Conservation (phyloP, 1,139 yeast genomes). For the Lodderomyces jiufengensis region DNA sequence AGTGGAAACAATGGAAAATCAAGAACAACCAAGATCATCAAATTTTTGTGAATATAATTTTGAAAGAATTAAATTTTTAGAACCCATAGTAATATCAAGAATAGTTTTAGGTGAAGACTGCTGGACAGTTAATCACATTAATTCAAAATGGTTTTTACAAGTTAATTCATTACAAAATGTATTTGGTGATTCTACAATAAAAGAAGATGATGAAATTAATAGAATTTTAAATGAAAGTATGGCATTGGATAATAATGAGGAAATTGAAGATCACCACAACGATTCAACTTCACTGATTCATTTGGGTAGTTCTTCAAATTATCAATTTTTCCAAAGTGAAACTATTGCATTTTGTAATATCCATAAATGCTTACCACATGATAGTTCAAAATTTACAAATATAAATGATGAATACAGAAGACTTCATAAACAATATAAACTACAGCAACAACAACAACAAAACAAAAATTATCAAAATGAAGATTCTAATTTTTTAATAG, state of each 20-base stretch:
- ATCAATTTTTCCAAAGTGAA: conserved; percentile 38
- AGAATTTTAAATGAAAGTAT: conserved; percentile 27
- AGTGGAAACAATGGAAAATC: conserved; percentile 24
- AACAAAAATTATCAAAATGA: no score
- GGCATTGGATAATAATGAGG: conserved; percentile 16
- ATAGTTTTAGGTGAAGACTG: conserved; percentile 46
- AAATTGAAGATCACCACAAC: conserved; percentile 11
- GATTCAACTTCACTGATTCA: conserved; percentile 40
- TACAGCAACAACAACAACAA: no score
- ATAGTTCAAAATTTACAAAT: conserved; percentile 19
- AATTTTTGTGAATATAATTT: conserved; percentile 14
- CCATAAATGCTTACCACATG: background rate
- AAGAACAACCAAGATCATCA: no score
- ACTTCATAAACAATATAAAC: conserved; percentile 25
- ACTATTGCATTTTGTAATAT: conserved; percentile 16
- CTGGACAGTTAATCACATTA: conserved; percentile 52
- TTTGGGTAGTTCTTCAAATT: conserved; percentile 43
- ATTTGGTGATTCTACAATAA: conserved; percentile 41
- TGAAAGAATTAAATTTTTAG: conserved; percentile 20
- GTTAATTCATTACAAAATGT: conserved; percentile 48
- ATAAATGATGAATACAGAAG: conserved; percentile 38
- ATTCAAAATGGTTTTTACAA: conserved; percentile 39
- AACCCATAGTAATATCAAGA: conserved; percentile 25
- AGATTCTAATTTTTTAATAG: conserved; percentile 28
- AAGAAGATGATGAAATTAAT: conserved; percentile 25